These are phyloP conservation scores for Penicillium freii DNA, from an alignment of 2,329 filamentous ascomycete genomes.

Conservation along the genomic window DNA sequence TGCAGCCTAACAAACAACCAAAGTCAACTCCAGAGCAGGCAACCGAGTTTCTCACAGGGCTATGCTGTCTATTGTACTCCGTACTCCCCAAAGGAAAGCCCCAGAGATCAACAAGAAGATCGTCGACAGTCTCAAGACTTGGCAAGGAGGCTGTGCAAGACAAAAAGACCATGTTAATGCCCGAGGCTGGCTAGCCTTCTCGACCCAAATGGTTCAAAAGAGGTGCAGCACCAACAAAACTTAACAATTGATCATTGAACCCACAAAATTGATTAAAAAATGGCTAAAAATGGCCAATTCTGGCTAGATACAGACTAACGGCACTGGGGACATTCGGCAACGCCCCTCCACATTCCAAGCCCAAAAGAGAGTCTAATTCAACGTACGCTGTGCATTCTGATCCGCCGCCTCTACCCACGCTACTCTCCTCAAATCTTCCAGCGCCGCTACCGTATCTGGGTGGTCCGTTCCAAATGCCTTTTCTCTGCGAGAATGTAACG, in stretches of 20 bases:
- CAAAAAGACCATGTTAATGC: background rate
- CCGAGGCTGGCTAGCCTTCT: background rate
- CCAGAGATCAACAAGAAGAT: background rate
- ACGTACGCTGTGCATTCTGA: slow-evolving; percentile 9
- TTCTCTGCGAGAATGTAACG: slow-evolving; percentile 5
- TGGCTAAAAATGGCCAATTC: background rate
- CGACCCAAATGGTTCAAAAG: background rate
- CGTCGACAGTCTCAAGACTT: background rate
- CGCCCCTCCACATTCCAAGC: background rate
- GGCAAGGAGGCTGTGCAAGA: slow-evolving; percentile 15
- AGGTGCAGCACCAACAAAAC: background rate
- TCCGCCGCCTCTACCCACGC: slow-evolving; percentile 12
- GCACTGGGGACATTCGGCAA: background rate
- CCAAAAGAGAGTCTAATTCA: slow-evolving; percentile 6
- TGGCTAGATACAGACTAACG: background rate
- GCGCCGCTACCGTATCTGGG: slow-evolving; percentile 10
- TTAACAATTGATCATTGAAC: background rate
- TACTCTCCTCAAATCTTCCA: slow-evolving; percentile 10
- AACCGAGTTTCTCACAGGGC: background rate
- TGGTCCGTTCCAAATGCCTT: slow-evolving; percentile 4
- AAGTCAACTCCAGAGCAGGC: background rate
- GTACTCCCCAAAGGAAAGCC: background rate
- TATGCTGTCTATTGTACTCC: background rate
- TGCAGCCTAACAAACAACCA: background rate
- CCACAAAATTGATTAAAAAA: background rate